phyloP scores from a whole-genome alignment of 495 filamentous ascomycete species.

The Neurospora sp. region DNA sequence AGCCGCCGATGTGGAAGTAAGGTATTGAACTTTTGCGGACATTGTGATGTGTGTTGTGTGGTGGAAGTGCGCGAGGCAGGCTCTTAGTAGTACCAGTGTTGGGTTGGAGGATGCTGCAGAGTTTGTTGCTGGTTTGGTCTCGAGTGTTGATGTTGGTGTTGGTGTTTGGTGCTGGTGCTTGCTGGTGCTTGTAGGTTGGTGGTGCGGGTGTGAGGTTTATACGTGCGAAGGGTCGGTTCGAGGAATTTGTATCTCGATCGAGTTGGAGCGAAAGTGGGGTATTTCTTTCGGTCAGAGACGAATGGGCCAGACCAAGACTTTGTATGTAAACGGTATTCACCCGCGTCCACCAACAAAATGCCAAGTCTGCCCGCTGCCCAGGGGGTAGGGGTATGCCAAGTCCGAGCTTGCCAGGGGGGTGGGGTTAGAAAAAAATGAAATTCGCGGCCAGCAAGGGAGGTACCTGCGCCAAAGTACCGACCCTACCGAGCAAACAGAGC shows the following conservation, averaged over 20 bases:
- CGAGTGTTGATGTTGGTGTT: neutral
- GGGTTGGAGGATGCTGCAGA: neutral
- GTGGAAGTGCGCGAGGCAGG: neutral
- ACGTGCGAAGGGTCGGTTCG: neutral
- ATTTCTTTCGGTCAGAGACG: neutral
- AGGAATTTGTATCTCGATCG: neutral
- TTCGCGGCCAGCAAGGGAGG: neutral
- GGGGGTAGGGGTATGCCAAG: conserved; percentile 1
- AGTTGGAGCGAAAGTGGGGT: neutral
- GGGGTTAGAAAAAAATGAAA: neutral
- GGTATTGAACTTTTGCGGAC: conserved; percentile 23
- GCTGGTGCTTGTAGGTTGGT: neutral
- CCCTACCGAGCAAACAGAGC: neutral
- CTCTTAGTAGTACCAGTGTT: neutral
- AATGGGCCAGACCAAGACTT: conserved; percentile 17
- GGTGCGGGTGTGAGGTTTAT: neutral
- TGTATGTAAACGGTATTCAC: neutral
- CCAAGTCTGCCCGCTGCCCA: neutral
- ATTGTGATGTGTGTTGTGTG: conserved; percentile 22
- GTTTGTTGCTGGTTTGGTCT: neutral
- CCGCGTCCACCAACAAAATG: conserved; percentile 3
- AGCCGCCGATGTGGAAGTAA: conserved; percentile 28
- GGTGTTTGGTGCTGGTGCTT: conserved; percentile 2
- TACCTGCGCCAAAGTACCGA: neutral
- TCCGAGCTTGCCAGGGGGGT: conserved; percentile 2